A percentile compares a stretch with the other conserved stretches of the same genome.
Conservation (phyloP, 768 basidiomycete species). For the Hydnum rufescens region DNA sequence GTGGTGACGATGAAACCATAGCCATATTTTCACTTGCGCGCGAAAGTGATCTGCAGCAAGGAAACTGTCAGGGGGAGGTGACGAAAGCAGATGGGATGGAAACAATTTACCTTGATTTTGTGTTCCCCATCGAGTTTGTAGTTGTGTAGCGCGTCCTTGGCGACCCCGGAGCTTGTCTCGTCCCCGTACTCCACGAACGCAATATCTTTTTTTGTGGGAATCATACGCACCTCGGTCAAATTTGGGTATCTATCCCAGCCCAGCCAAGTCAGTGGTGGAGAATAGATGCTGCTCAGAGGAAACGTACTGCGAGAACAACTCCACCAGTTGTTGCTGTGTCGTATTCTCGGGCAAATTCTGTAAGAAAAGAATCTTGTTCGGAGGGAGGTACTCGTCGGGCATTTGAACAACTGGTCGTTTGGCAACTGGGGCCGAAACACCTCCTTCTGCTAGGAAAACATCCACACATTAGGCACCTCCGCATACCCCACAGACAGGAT, state of each 20-base stretch:
- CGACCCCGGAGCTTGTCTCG: constrained; percentile 75
- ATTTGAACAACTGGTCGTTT: constrained; percentile 81
- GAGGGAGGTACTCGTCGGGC: constrained; percentile 98
- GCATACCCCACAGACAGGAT: background rate
- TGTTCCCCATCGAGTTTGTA: constrained; percentile 94
- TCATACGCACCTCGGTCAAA: constrained; percentile 91
- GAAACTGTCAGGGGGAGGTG: background rate
- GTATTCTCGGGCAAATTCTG: constrained; percentile 90
- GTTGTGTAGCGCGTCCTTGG: constrained; percentile 93
- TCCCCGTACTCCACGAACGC: constrained; percentile 97
- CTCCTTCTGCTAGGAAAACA: constrained; percentile 25
- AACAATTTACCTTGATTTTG: constrained; percentile 72
- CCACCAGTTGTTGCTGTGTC: constrained; percentile 79
- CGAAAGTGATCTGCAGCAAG: constrained; percentile 2
- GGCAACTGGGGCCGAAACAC: constrained; percentile 38
- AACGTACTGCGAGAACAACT: constrained; percentile 76
- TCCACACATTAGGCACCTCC: constrained; percentile 5
- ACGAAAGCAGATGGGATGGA: background rate
- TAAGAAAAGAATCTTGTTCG: constrained; percentile 96
- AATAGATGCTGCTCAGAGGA: constrained; percentile 1
- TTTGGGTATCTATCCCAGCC: constrained; percentile 58
- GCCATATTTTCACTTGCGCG: background rate
- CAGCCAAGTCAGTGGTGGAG: background rate
- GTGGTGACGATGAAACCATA: no score
- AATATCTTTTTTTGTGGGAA: constrained; percentile 92